These are phyloP conservation scores for Poronia punctata DNA, from an alignment of 495 filamentous ascomycete species.

Conservation along the genomic window DNA sequence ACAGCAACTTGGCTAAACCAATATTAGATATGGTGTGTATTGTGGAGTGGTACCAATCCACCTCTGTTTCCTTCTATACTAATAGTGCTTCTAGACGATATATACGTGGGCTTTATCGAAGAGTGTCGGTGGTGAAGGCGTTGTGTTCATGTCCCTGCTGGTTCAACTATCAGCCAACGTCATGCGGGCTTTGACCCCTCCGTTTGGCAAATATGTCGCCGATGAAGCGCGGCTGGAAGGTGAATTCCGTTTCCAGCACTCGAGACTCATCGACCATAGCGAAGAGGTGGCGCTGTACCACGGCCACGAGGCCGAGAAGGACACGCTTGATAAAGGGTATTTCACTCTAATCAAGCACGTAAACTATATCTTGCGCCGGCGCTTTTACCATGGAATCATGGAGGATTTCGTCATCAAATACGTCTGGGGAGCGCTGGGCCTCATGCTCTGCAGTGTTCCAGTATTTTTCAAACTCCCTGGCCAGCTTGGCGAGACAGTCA, in stretches of 20 bases:
- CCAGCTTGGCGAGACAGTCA: conserved; percentile 48
- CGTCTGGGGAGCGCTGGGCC: conserved; percentile 92
- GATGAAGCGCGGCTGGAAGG: conserved; percentile 92
- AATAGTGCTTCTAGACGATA: conserved; percentile 46
- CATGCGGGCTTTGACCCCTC: conserved; percentile 94
- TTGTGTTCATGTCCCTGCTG: conserved; percentile 87
- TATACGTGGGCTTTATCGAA: conserved; percentile 91
- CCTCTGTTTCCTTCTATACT: conserved; percentile 6
- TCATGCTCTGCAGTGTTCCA: conserved; percentile 90
- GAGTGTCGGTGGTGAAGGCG: conserved; percentile 87
- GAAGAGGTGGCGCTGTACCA: conserved; percentile 91
- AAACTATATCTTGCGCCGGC: conserved; percentile 81
- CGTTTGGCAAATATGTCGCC: conserved; percentile 95
- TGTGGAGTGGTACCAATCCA: background rate
- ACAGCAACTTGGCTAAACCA: conserved; percentile 96
- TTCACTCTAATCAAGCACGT: conserved; percentile 99
- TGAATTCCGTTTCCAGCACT: conserved; percentile 94
- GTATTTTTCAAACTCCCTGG: conserved; percentile 93
- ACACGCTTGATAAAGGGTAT: conserved; percentile 94
- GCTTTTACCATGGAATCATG: conserved; percentile 96
- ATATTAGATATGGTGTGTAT: conserved; percentile 74
- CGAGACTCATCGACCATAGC: conserved; percentile 85
- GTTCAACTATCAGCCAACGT: conserved; percentile 88
- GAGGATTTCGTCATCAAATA: conserved; percentile 99
- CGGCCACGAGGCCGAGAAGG: conserved; percentile 94